These are phyloP conservation scores for Polytrichum formosum DNA, from an alignment of 225 moss, liverwort and hornwort species.

Conservation along the genomic window DNA sequence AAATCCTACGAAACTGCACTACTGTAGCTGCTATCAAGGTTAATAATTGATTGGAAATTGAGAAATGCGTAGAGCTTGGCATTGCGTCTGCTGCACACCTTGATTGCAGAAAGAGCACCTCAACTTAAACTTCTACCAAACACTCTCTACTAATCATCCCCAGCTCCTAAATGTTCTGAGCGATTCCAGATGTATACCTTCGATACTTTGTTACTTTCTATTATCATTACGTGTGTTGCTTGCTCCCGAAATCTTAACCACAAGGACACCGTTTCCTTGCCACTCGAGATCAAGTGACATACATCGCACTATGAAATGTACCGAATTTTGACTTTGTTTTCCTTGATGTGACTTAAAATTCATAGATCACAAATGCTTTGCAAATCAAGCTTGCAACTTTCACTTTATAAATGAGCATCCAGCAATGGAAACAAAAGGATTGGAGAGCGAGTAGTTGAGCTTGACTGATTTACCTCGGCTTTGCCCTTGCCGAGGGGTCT, in stretches of 20 bases:
- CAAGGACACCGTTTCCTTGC: too few relatives aligned
- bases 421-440: not conserved
- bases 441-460: not conserved
- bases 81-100: too few relatives aligned
- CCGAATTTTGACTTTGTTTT: not conserved
- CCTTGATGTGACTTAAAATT: conserved; percentile 6
- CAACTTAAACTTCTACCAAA: not conserved
- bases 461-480: conserved; percentile 47
- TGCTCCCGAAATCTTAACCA: too few relatives aligned
- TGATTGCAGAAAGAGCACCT: too few relatives aligned
- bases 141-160: not conserved
- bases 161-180: not conserved
- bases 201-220: not conserved
- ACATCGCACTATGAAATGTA: not conserved
- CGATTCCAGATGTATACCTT: not conserved
- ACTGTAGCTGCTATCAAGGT: too few relatives aligned
- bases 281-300: too few relatives aligned
- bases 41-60: too few relatives aligned
- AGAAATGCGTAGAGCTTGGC: too few relatives aligned
- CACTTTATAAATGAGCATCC: not conserved
- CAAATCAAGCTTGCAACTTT: too few relatives aligned
- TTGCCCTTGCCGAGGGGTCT: conserved; percentile 87
- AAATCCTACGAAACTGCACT: too few relatives aligned
- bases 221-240: not conserved
- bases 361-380: not conserved